These are phyloP conservation scores for Hypholoma fasciculare DNA, from an alignment of 768 basidiomycete species.

Conservation along the genomic window DNA sequence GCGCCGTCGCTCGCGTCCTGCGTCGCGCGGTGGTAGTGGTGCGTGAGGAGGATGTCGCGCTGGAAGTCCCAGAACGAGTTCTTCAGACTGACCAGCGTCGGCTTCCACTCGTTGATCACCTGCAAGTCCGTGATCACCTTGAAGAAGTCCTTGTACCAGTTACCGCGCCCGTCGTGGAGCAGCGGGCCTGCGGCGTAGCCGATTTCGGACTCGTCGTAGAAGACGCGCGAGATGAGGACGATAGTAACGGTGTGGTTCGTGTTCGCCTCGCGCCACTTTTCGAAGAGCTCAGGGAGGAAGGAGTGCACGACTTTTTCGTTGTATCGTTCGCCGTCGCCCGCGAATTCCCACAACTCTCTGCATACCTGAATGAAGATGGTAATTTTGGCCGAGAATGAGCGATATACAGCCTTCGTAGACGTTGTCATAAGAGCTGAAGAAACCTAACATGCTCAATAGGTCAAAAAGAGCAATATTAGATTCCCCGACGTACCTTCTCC, in stretches of 20 bases:
- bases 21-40: slow-evolving; percentile 79
- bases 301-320: slow-evolving; percentile 98
- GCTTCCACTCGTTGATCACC: slow-evolving; percentile 84
- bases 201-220: slow-evolving; percentile 80
- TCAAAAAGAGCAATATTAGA: neutral
- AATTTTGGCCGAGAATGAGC: slow-evolving; percentile 88
- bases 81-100: slow-evolving; percentile 83
- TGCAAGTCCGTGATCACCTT: slow-evolving; percentile 95
- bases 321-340: slow-evolving; percentile 93
- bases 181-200: slow-evolving; percentile 84
- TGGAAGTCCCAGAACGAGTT: slow-evolving; percentile 91
- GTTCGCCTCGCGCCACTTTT: slow-evolving; percentile 78
- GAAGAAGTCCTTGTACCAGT: slow-evolving; percentile 94
- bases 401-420: slow-evolving; percentile 84
- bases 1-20: slow-evolving; percentile 37
- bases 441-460: slow-evolving; percentile 46
- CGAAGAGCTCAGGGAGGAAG: slow-evolving; percentile 88
- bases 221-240: slow-evolving; percentile 90
- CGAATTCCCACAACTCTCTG: slow-evolving; percentile 94
- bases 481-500: slow-evolving; percentile 47
- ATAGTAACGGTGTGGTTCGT: slow-evolving; percentile 95
- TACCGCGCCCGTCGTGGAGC: slow-evolving; percentile 68
- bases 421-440: slow-evolving; percentile 79
- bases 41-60: slow-evolving; percentile 85
- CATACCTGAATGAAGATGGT: slow-evolving; percentile 98